Conservation (phyloP, 2,329 filamentous ascomycete species). For the Colletotrichum sp. region DNA sequence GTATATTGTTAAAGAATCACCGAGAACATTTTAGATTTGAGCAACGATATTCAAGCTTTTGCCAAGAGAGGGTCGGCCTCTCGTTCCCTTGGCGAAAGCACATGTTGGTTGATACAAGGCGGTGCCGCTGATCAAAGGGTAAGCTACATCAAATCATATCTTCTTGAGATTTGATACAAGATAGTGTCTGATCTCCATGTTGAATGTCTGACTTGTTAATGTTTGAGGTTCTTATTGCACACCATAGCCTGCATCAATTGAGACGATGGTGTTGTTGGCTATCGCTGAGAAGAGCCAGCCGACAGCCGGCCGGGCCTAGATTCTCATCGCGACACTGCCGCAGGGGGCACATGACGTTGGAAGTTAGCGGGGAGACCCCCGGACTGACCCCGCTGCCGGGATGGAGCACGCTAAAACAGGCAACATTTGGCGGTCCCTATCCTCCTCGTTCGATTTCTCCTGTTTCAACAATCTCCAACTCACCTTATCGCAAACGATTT, state of each 20-base stretch:
- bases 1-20: background rate
- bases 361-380: background rate
- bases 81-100: background rate
- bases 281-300: background rate
- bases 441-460: background rate
- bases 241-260: background rate
- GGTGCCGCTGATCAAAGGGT: background rate
- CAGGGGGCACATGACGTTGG: background rate
- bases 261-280: background rate
- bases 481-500: background rate
- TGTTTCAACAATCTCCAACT: background rate
- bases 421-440: background rate
- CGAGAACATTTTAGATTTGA: background rate
- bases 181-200: background rate
- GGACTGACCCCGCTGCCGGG: background rate
- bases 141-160: background rate
- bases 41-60: background rate
- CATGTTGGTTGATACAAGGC: background rate
- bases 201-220: background rate
- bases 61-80: background rate
- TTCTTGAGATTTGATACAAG: background rate
- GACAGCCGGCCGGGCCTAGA: background rate
- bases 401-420: background rate
- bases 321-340: background rate
- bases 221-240: background rate